Evolutionary conservation across 768 basidiomycete species (phyloP).

Genomic region (Lepiota subincarnata): DNA sequence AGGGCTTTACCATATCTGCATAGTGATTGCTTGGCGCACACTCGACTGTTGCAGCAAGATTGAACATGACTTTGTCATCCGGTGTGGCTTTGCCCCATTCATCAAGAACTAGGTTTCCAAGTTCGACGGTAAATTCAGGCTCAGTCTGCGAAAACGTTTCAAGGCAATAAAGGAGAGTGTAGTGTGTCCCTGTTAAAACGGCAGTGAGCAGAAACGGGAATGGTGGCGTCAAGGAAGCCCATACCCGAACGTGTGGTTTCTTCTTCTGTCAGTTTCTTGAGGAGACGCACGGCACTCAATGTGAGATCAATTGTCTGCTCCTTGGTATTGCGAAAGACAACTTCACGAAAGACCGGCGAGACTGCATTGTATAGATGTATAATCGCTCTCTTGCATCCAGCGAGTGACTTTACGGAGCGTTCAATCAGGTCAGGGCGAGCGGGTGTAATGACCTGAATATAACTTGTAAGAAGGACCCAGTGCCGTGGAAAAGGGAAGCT

Average conservation of each 20-base stretch:
- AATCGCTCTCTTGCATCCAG: conserved; percentile 85
- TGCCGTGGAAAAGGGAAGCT: conserved; percentile 12
- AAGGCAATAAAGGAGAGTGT: conserved; percentile 76
- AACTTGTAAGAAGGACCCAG: conserved; percentile 15
- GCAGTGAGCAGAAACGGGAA: not conserved
- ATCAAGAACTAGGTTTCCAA: conserved; percentile 88
- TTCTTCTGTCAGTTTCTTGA: conserved; percentile 81
- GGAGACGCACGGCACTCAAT: conserved; percentile 76
- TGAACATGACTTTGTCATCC: conserved; percentile 90
- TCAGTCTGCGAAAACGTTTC: conserved; percentile 99
- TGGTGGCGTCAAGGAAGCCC: conserved; percentile 72
- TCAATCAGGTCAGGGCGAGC: conserved; percentile 92
- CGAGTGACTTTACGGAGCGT: conserved; percentile 82
- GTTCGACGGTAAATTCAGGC: conserved; percentile 85
- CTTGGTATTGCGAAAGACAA: conserved; percentile 91
- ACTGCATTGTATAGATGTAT: conserved; percentile 99
- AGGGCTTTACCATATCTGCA: conserved; percentile 75
- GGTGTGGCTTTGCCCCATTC: conserved; percentile 86
- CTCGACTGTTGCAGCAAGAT: conserved; percentile 94
- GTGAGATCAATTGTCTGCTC: conserved; percentile 89
- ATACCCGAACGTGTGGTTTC: conserved; percentile 81
- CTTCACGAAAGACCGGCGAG: conserved; percentile 81
- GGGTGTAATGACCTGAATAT: conserved; percentile 84
- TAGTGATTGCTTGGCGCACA: conserved; percentile 96
- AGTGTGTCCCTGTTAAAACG: conserved; percentile 14